These are phyloP conservation scores for Vicia villosa DNA, from an alignment of 306 rosid species.

Conservation along the genomic window DNA sequence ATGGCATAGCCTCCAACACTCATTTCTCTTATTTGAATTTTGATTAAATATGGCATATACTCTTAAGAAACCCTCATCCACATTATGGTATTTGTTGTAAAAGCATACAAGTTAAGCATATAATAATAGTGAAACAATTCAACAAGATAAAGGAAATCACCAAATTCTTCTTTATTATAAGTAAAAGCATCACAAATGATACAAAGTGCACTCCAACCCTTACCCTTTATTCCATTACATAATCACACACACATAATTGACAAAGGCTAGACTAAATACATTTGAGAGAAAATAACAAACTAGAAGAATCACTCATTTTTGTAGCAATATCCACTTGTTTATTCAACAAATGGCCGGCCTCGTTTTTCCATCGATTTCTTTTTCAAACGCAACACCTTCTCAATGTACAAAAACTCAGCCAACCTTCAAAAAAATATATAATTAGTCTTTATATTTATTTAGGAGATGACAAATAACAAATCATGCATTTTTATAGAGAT, in stretches of 20 bases:
- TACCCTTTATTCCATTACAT: not conserved
- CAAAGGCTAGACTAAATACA: not conserved
- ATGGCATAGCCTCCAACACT: too few relatives aligned
- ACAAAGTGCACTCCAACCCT: not conserved
- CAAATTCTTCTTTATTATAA: not conserved
- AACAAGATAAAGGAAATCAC: not conserved
- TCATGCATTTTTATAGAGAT: too few relatives aligned
- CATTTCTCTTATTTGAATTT: too few relatives aligned
- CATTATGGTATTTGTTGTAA: too few relatives aligned
- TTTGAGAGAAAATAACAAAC: not conserved
- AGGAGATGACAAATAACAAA: too few relatives aligned
- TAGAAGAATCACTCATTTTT: not conserved
- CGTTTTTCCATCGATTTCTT: slow-evolving; percentile 22
- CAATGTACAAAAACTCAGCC: slow-evolving; percentile 1
- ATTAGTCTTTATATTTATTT: too few relatives aligned
- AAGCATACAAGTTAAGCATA: too few relatives aligned
- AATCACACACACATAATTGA: not conserved
- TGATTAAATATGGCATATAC: too few relatives aligned
- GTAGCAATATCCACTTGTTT: slow-evolving; percentile 5
- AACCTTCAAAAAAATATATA: not conserved
- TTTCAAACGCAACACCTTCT: slow-evolving; percentile 27
- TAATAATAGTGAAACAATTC: not conserved
- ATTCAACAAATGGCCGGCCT: slow-evolving; percentile 9
- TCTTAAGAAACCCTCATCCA: too few relatives aligned
- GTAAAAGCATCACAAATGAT: not conserved